A percentile compares a stretch with the other conserved stretches of the same genome.
These are phyloP conservation scores for Cryptosporidium viatorum DNA, from an alignment of 169 alveolate species.

Conservation along the genomic window DNA sequence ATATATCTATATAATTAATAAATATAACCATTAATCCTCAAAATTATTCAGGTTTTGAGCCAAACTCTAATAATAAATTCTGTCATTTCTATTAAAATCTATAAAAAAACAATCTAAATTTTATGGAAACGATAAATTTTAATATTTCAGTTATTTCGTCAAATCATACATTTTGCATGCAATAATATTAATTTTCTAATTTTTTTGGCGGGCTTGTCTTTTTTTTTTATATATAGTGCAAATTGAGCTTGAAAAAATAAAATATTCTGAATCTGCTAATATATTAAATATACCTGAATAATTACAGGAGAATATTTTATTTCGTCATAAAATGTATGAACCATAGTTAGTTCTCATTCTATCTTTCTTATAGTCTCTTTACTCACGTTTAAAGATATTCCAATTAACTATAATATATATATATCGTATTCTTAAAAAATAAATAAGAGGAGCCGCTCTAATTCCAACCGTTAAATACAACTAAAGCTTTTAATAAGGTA, in stretches of 20 bases:
- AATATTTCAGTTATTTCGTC: neutral
- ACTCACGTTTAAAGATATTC: neutral
- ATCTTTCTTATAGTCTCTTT: neutral
- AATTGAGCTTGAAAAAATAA: too few species aligned
- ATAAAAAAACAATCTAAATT: neutral
- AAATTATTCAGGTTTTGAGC: too few species aligned
- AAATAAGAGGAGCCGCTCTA: neutral
- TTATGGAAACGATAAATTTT: too few species aligned
- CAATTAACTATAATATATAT: too few species aligned
- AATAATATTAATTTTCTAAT: neutral
- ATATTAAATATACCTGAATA: neutral
- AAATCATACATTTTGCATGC: neutral
- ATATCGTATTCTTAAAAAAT: too few species aligned
- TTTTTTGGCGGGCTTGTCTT: conserved; percentile 34
- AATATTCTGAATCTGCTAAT: neutral
- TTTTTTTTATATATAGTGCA: neutral
- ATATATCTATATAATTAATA: too few species aligned
- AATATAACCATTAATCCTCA: neutral
- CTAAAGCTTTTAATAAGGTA: neutral
- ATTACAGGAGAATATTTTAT: neutral
- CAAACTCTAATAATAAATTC: too few species aligned
- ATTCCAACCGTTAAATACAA: neutral
- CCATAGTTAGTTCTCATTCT: neutral
- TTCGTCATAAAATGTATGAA: neutral
- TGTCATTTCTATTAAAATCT: too few species aligned